Conservation (phyloP, 768 basidiomycete genomes). For the Tephrocybe sp. region DNA sequence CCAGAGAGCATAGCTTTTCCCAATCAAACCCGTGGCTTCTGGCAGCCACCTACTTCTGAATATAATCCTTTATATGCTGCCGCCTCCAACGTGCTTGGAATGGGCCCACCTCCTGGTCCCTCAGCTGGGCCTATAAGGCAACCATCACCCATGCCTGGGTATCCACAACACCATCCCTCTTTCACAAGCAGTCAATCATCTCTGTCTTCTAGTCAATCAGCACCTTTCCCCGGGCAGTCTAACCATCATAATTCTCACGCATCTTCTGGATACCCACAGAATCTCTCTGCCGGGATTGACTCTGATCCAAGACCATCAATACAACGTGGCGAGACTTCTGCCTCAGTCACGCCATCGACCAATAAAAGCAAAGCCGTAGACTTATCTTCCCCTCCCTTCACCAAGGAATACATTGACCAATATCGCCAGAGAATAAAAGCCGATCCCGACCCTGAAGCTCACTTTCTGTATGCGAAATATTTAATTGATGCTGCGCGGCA, state of each 20-base stretch:
- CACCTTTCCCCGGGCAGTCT: constrained; percentile 22
- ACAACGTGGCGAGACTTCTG: constrained; percentile 54
- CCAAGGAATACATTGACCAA: constrained; percentile 95
- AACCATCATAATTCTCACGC: constrained; percentile 10
- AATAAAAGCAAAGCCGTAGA: constrained; percentile 81
- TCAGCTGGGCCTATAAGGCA: constrained; percentile 19
- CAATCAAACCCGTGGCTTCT: constrained; percentile 19
- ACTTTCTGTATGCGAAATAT: constrained; percentile 98
- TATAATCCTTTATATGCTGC: constrained; percentile 68
- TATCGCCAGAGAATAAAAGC: constrained; percentile 96
- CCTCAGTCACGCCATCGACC: constrained; percentile 54
- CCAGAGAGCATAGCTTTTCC: constrained; percentile 26
- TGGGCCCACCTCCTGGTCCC: constrained; percentile 58
- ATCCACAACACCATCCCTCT: constrained; percentile 17
- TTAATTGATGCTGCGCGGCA: constrained; percentile 97
- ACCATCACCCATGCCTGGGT: constrained; percentile 19
- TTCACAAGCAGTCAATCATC: constrained; percentile 22
- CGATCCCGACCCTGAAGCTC: constrained; percentile 97
- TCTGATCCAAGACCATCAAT: constrained; percentile 57
- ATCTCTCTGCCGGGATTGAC: constrained; percentile 30
- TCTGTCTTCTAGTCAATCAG: constrained; percentile 29
- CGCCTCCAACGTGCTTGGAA: constrained; percentile 78
- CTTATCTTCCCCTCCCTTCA: constrained; percentile 80
- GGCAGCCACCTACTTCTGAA: constrained; percentile 33
- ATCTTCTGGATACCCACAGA: constrained; percentile 23